Conservation (phyloP, 2,329 filamentous ascomycete species). For the Bipolaris victoriae region DNA sequence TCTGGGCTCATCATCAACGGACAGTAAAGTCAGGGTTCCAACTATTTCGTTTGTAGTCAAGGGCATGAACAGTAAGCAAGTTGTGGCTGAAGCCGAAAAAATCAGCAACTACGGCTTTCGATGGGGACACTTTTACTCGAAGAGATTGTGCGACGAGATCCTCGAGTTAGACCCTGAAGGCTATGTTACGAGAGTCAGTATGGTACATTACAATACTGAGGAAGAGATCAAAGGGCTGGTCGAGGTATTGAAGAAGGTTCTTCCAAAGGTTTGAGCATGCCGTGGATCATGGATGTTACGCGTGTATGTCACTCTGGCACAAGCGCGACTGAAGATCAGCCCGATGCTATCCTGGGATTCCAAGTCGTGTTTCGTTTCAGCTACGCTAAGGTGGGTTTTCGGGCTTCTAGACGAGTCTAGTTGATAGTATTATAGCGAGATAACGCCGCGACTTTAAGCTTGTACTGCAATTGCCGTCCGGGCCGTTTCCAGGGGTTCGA, state of each 20-base stretch:
- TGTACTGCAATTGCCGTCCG: not conserved
- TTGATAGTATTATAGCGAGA: not conserved
- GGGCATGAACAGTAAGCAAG: conserved; percentile 60
- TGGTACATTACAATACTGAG: conserved; percentile 76
- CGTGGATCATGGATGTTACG: no score
- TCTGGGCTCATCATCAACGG: conserved; percentile 61
- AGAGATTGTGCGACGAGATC: conserved; percentile 65
- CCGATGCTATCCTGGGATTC: not conserved
- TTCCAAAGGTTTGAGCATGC: conserved; percentile 32
- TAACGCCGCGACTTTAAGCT: not conserved
- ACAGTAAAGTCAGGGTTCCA: conserved; percentile 61
- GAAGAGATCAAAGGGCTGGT: conserved; percentile 64
- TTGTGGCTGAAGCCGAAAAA: conserved; percentile 68
- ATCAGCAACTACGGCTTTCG: conserved; percentile 66
- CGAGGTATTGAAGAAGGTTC: conserved; percentile 58
- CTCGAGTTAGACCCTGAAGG: conserved; percentile 66
- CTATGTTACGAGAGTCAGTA: conserved; percentile 68
- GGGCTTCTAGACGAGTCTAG: not conserved
- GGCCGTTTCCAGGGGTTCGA: not conserved
- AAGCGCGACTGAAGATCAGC: not conserved
- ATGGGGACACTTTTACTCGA: conserved; percentile 73
- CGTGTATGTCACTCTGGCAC: not conserved
- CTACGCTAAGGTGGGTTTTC: no score
- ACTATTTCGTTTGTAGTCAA: conserved; percentile 71
- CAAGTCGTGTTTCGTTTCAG: not conserved